Percentiles rank a stretch among this genome's conserved stretches.
These are phyloP conservation scores for Talaromyces sp. DNA, from an alignment of 2,329 filamentous ascomycete species.

Conservation along the genomic window DNA sequence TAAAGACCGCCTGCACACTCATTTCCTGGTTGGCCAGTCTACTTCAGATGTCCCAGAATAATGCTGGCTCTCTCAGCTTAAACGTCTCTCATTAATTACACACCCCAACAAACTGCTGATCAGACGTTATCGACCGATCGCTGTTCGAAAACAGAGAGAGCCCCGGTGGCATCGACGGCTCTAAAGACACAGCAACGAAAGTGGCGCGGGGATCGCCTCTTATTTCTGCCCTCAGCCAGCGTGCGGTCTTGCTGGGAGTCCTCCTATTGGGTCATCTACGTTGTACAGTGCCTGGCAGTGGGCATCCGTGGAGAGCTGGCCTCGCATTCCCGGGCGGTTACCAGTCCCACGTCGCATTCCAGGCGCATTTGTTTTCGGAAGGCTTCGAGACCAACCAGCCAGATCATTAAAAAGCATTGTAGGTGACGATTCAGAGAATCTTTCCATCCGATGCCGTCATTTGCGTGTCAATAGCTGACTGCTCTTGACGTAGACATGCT, in stretches of 20 bases:
- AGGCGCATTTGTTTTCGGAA: conserved; percentile 10
- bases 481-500: conserved; percentile 10
- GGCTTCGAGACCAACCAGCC: not conserved
- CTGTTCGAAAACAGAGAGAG: conserved; percentile 8
- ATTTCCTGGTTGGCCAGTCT: not conserved
- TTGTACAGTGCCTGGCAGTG: not conserved
- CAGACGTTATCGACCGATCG: not conserved
- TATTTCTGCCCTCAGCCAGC: not conserved
- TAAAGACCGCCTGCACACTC: not conserved
- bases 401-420: not conserved
- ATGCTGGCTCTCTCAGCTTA: not conserved
- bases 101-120: not conserved
- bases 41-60: not conserved
- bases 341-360: conserved; percentile 10
- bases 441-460: conserved; percentile 4
- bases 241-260: not conserved
- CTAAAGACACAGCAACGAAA: not conserved
- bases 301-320: not conserved
- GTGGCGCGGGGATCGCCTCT: not conserved
- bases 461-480: conserved; percentile 1
- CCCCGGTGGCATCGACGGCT: conserved; percentile 2
- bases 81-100: not conserved
- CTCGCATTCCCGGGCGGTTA: conserved; percentile 8
- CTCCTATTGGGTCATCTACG: not conserved
- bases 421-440: not conserved